Evolutionary conservation across 495 filamentous ascomycete genomes (phyloP).

Genomic region (Durotheca rogersii): DNA sequence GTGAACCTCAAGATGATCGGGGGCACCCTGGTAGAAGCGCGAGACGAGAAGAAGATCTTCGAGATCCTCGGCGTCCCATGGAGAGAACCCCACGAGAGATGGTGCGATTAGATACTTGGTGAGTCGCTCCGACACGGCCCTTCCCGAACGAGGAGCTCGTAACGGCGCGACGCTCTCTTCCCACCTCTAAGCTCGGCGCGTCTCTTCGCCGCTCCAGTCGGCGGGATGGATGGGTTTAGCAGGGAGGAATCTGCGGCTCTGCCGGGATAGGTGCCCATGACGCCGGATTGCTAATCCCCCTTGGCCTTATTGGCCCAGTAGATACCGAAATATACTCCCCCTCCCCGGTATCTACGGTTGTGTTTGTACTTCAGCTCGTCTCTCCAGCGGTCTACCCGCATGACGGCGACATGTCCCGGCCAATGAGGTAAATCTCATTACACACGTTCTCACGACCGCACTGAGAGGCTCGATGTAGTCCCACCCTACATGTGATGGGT

Average conservation of each 20-base stretch:
- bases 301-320: not conserved
- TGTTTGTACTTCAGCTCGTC: too few species aligned
- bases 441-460: conserved; percentile 21
- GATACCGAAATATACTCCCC: conserved; percentile 2
- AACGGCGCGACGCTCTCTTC: not conserved
- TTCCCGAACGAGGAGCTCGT: not conserved
- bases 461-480: conserved; percentile 14
- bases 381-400: conserved; percentile 16
- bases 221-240: too few species aligned
- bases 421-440: conserved; percentile 17
- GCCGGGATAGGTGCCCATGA: not conserved
- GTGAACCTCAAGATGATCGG: conserved; percentile 65
- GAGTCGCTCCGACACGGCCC: not conserved
- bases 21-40: conserved; percentile 71
- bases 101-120: conserved; percentile 55
- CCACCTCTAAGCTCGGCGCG: too few species aligned
- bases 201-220: too few species aligned
- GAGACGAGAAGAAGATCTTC: conserved; percentile 82
- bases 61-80: conserved; percentile 83
- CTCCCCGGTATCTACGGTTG: not conserved
- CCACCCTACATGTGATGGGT: conserved; percentile 2
- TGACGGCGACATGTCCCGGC: conserved; percentile 11
- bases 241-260: conserved; percentile 10
- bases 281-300: not conserved
- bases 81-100: conserved; percentile 77